A percentile compares a stretch with the other conserved stretches of the same genome.
phyloP scores from a whole-genome alignment of 371 early-diverging fungal genomes.

The Actinomortierella wolfii region DNA sequence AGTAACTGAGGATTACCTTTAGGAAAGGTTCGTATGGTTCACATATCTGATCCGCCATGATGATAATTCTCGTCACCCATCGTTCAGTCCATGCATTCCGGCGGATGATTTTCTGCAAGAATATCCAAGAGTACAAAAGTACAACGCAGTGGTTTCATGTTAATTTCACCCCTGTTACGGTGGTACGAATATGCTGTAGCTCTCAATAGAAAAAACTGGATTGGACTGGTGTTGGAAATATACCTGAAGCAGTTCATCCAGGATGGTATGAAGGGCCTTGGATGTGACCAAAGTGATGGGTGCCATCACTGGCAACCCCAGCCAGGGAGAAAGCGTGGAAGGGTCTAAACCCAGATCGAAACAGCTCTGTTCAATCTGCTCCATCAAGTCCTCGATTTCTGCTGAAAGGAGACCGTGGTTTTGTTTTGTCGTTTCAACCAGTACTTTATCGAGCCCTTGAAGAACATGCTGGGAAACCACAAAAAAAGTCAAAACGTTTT shows the following conservation, averaged over 20 bases:
- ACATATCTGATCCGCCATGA: slow-evolving; percentile 37
- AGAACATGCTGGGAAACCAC: slow-evolving; percentile 28
- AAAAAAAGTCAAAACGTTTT: slow-evolving; percentile 1
- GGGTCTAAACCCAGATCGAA: slow-evolving; percentile 29
- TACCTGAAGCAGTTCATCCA: neutral
- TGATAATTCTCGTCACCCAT: slow-evolving; percentile 35
- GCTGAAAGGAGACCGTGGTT: slow-evolving; percentile 46
- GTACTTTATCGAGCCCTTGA: slow-evolving; percentile 27
- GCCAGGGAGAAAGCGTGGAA: slow-evolving; percentile 21
- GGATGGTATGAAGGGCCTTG: slow-evolving; percentile 34
- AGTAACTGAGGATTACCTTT: slow-evolving; percentile 14
- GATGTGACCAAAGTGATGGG: slow-evolving; percentile 35
- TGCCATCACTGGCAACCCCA: slow-evolving; percentile 28
- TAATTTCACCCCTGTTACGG: neutral
- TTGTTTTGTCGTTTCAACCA: slow-evolving; percentile 17
- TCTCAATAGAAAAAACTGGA: too few relatives aligned
- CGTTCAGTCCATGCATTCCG: slow-evolving; percentile 24
- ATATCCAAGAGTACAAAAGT: slow-evolving; percentile 21
- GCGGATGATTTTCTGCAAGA: slow-evolving; percentile 6
- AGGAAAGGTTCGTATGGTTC: slow-evolving; percentile 24
- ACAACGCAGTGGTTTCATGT: neutral
- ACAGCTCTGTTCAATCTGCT: slow-evolving; percentile 25
- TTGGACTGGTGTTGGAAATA: neutral
- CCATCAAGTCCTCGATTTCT: slow-evolving; percentile 54
- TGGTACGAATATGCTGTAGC: too few relatives aligned